Conservation (phyloP, 257 asterid species). For the Agastache rugosa region DNA sequence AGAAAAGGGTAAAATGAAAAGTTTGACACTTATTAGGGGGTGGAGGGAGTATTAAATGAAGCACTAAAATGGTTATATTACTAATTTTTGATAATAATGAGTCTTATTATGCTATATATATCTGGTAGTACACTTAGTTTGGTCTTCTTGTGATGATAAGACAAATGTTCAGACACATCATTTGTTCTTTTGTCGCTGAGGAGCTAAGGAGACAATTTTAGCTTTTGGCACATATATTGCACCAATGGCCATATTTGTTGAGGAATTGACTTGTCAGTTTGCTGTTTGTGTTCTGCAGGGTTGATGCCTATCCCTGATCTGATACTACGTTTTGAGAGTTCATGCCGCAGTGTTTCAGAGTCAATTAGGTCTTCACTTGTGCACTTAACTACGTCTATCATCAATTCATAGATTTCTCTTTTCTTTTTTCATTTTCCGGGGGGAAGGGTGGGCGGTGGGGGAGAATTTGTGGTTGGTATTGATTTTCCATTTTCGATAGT, state of each 20-base stretch:
- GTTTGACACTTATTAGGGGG: no score
- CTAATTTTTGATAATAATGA: constrained; percentile 14
- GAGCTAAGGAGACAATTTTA: not conserved
- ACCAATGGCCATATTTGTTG: constrained; percentile 9
- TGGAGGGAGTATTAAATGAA: not conserved
- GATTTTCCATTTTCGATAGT: not conserved
- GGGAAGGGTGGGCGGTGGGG: not conserved
- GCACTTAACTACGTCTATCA: constrained; percentile 15
- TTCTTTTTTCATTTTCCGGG: not conserved
- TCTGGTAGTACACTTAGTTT: constrained; percentile 5
- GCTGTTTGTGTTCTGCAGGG: constrained; percentile 61
- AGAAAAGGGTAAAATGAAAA: no score
- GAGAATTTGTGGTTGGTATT: constrained; percentile 12
- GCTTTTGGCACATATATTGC: constrained; percentile 8
- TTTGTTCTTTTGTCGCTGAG: not conserved
- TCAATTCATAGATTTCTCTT: not conserved
- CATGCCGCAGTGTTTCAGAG: constrained; percentile 89
- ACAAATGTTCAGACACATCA: not conserved
- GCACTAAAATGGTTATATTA: not conserved
- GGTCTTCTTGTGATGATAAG: constrained; percentile 14
- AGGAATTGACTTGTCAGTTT: constrained; percentile 32
- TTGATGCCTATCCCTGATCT: constrained; percentile 85
- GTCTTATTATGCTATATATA: not conserved
- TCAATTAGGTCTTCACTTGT: constrained; percentile 67
- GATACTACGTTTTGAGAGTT: constrained; percentile 80